These are phyloP conservation scores for Trichocomaceae sp. DNA, from an alignment of 2,329 filamentous ascomycete genomes.

Conservation along the genomic window DNA sequence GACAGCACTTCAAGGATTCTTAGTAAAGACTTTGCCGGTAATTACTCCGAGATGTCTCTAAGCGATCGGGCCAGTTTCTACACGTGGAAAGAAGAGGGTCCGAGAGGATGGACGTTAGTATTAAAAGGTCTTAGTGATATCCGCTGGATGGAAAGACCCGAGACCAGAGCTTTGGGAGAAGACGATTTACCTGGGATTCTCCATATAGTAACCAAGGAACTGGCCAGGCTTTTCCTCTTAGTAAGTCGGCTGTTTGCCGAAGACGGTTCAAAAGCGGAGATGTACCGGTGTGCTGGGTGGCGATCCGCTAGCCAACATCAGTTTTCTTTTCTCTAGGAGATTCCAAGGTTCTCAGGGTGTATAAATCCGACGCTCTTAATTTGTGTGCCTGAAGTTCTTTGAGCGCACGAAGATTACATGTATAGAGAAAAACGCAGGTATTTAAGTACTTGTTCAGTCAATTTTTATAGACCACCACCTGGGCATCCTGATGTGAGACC, in stretches of 20 bases:
- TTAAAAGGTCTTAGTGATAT: background rate
- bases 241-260: background rate
- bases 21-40: background rate
- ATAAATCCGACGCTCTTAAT: background rate
- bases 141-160: background rate
- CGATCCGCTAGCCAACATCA: background rate
- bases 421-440: background rate
- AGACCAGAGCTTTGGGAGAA: background rate
- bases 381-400: background rate
- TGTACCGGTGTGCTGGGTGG: too few species aligned
- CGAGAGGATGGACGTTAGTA: too few species aligned
- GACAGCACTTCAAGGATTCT: background rate
- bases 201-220: background rate
- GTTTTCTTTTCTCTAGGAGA: background rate
- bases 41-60: too few species aligned
- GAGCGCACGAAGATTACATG: background rate
- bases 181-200: background rate
- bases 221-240: background rate
- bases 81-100: background rate
- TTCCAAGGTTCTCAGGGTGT: background rate
- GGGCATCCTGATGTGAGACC: background rate
- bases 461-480: background rate
- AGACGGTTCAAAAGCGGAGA: background rate
- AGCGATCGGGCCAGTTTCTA: background rate
- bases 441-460: background rate